phyloP scores from a whole-genome alignment of 1,284 basidiomycete genomes.

The Limonomyces culmigenus region DNA sequence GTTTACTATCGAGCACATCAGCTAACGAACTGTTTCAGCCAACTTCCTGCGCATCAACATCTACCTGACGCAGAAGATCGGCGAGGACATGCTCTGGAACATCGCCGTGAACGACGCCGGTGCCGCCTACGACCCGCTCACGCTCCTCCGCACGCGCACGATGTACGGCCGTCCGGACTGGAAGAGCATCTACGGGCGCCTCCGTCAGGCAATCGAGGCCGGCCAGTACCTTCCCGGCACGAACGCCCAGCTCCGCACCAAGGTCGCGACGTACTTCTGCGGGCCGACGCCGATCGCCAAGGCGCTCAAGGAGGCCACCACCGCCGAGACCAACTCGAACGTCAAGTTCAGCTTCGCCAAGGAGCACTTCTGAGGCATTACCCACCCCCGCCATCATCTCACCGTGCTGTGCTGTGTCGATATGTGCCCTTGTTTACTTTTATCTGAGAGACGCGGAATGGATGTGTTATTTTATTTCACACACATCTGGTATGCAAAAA shows the following conservation, averaged over 20 bases:
- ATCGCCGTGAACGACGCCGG: conserved; percentile 78
- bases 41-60: conserved; percentile 83
- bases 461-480: no score
- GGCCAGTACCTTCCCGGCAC: conserved; percentile 67
- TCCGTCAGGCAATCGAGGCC: conserved; percentile 57
- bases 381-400: no score
- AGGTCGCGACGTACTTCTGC: conserved; percentile 79
- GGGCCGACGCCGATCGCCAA: conserved; percentile 61
- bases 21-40: no score
- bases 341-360: conserved; percentile 73
- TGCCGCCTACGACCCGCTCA: conserved; percentile 70
- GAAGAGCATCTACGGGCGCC: conserved; percentile 56
- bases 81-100: conserved; percentile 78
- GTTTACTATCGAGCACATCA: conserved; percentile 1
- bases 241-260: conserved; percentile 63
- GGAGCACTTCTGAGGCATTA: conserved; percentile 18
- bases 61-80: conserved; percentile 77
- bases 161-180: conserved; percentile 83
- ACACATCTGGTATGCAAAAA: no score
- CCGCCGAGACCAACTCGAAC: conserved; percentile 30
- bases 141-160: conserved; percentile 68
- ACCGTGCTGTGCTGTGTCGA: no score
- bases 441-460: no score
- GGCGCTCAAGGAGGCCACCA: conserved; percentile 52
- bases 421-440: no score